Evolutionary conservation across 208 protist species (phyloP).

Genomic region (Phytomonas sp.): DNA sequence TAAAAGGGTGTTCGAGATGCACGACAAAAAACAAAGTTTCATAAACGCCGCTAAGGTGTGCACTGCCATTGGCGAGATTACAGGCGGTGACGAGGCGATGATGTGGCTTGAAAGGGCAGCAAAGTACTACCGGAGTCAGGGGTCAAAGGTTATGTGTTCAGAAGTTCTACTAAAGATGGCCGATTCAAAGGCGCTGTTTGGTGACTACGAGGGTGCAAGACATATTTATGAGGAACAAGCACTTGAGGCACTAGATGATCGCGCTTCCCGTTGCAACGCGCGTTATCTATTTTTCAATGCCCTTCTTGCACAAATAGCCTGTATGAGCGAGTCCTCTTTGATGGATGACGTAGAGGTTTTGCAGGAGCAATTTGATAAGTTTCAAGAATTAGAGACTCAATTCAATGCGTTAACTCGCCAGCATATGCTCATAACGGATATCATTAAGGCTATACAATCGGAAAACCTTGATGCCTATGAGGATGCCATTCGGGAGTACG

Average conservation of each 20-base stretch:
- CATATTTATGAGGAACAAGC: slow-evolving; percentile 68
- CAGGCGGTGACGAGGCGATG: slow-evolving; percentile 39
- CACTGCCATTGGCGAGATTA: slow-evolving; percentile 52
- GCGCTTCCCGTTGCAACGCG: slow-evolving; percentile 48
- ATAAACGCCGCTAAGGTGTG: slow-evolving; percentile 68
- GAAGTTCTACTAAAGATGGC: slow-evolving; percentile 70
- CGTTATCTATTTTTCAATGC: slow-evolving; percentile 78
- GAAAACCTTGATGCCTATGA: slow-evolving; percentile 55
- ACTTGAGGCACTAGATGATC: slow-evolving; percentile 67
- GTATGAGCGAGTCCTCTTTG: slow-evolving; percentile 43
- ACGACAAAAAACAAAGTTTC: slow-evolving; percentile 55
- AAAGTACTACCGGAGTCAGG: slow-evolving; percentile 58
- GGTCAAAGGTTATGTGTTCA: slow-evolving; percentile 56
- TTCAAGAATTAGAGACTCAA: slow-evolving; percentile 81
- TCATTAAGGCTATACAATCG: slow-evolving; percentile 68
- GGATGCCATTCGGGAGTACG: slow-evolving; percentile 64
- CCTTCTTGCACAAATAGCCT: slow-evolving; percentile 64
- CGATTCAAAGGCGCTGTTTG: slow-evolving; percentile 46
- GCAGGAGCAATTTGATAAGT: slow-evolving; percentile 73
- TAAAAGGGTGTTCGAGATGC: slow-evolving; percentile 38
- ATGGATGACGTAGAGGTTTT: slow-evolving; percentile 56
- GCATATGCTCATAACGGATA: slow-evolving; percentile 74
- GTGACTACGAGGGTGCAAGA: slow-evolving; percentile 55
- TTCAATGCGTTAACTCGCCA: slow-evolving; percentile 78
- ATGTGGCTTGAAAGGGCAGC: slow-evolving; percentile 59